These are phyloP conservation scores for Fomitopsis pinicola DNA, from an alignment of 1,284 basidiomycete species.

Conservation along the genomic window DNA sequence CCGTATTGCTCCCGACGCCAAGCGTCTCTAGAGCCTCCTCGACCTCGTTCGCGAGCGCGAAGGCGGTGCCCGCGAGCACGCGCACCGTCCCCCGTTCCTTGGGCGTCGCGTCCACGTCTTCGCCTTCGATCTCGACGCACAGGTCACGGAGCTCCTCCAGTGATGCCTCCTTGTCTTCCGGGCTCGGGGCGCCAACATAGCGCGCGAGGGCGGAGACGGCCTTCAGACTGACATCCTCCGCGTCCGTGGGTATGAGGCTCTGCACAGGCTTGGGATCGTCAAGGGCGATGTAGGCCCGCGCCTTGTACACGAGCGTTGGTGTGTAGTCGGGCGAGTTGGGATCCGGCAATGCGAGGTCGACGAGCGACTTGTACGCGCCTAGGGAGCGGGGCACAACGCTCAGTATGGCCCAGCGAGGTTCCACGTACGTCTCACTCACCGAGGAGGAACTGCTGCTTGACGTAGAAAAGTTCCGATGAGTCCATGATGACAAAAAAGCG, in stretches of 20 bases:
- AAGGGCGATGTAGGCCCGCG: conserved; percentile 80
- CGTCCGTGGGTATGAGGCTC: conserved; percentile 50
- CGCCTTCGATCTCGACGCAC: conserved; percentile 80
- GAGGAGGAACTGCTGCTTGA: conserved; percentile 83
- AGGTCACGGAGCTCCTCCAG: conserved; percentile 84
- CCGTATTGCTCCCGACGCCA: conserved; percentile 61
- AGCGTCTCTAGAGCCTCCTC: conserved; percentile 91
- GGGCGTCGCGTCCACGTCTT: conserved; percentile 59
- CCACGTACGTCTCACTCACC: conserved; percentile 37
- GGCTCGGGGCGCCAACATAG: conserved; percentile 48
- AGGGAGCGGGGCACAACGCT: not conserved
- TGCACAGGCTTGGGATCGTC: conserved; percentile 53
- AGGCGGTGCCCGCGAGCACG: conserved; percentile 81
- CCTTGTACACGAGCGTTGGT: conserved; percentile 73
- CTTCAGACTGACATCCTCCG: conserved; percentile 65
- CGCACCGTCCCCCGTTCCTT: conserved; percentile 69
- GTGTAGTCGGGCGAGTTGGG: conserved; percentile 59
- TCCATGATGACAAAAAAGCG: conserved; percentile 47
- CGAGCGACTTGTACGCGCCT: conserved; percentile 68
- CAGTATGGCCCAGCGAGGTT: not conserved
- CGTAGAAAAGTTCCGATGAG: conserved; percentile 77
- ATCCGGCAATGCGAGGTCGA: conserved; percentile 52
- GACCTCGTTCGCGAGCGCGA: conserved; percentile 76
- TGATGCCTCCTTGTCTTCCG: conserved; percentile 47
- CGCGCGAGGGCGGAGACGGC: conserved; percentile 71